A percentile compares a stretch with the other conserved stretches of the same genome.
Evolutionary conservation across 1,284 basidiomycete genomes (phyloP).

Genomic region (Trametes polyzona): DNA sequence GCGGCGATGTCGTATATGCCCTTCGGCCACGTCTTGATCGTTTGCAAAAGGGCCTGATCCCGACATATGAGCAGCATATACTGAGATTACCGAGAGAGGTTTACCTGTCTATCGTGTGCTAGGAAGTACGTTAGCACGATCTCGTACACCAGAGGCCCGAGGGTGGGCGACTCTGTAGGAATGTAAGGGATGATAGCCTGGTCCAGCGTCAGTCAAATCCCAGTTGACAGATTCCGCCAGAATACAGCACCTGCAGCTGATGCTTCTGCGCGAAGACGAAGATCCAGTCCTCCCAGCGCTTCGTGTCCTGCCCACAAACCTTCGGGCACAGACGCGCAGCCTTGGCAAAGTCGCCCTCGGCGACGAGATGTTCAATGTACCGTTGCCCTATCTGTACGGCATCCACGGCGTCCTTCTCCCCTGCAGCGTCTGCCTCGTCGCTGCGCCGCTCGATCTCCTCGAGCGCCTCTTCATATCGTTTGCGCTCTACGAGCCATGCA

Average conservation of each 20-base stretch:
- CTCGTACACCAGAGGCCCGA: slow-evolving; percentile 90
- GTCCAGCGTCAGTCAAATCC: neutral
- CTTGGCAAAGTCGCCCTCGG: slow-evolving; percentile 74
- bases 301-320: slow-evolving; percentile 80
- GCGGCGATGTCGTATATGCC: slow-evolving; percentile 89
- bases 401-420: slow-evolving; percentile 52
- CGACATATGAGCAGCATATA: neutral
- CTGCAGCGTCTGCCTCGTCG: slow-evolving; percentile 33
- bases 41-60: slow-evolving; percentile 70
- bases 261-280: slow-evolving; percentile 88
- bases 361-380: slow-evolving; percentile 82
- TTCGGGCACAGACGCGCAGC: slow-evolving; percentile 89
- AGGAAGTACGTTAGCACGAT: slow-evolving; percentile 93
- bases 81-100: slow-evolving; percentile 23
- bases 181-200: slow-evolving; percentile 90
- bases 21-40: slow-evolving; percentile 87
- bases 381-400: slow-evolving; percentile 80
- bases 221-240: neutral
- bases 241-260: slow-evolving; percentile 68
- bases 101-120: slow-evolving; percentile 73
- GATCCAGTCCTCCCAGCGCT: slow-evolving; percentile 95
- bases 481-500: slow-evolving; percentile 88
- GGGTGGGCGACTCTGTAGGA: slow-evolving; percentile 81
- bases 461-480: slow-evolving; percentile 89
- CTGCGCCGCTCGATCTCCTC: slow-evolving; percentile 72